A percentile compares a stretch with the other conserved stretches of the same genome.
phyloP scores from a whole-genome alignment of 148 eudicot species.

The Chenopodium quinoa region DNA sequence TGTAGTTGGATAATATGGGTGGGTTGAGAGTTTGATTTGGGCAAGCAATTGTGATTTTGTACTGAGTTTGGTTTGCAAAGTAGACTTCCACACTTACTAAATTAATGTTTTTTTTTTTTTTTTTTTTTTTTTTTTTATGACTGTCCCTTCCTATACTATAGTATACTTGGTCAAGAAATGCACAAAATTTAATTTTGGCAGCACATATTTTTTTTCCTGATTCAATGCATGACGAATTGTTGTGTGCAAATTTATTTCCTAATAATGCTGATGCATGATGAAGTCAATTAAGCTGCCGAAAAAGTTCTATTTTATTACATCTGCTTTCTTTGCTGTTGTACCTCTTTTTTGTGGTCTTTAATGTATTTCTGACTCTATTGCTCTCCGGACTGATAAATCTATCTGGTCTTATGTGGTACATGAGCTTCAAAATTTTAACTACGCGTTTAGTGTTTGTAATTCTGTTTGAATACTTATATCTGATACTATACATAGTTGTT shows the following conservation, averaged over 20 bases:
- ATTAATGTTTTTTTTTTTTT: conserved; percentile 8
- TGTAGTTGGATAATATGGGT: conserved; percentile 10
- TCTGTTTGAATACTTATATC: not conserved
- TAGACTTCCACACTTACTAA: conserved; percentile 20
- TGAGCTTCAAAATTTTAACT: not conserved
- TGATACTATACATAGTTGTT: not conserved
- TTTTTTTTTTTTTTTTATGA: conserved; percentile 10
- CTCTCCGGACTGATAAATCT: not conserved
- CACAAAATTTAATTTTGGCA: conserved; percentile 7
- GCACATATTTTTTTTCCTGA: conserved; percentile 5
- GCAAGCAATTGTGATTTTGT: conserved; percentile 12
- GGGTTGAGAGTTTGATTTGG: not conserved
- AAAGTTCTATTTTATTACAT: not conserved
- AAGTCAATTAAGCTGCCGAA: conserved; percentile 12
- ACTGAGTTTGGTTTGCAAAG: not conserved
- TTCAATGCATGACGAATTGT: not conserved
- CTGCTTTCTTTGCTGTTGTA: not conserved
- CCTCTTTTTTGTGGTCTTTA: not conserved
- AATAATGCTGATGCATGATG: not conserved
- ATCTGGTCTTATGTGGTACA: not conserved
- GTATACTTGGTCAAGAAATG: conserved; percentile 12
- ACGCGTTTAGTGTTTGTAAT: not conserved
- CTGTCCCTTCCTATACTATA: conserved; percentile 7
- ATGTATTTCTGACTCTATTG: not conserved
- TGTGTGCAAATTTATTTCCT: not conserved